Percentiles rank a stretch among this genome's conserved stretches.
These are phyloP conservation scores for Diplodia scrobiculata DNA, from an alignment of 2,329 filamentous ascomycete genomes.

Conservation along the genomic window DNA sequence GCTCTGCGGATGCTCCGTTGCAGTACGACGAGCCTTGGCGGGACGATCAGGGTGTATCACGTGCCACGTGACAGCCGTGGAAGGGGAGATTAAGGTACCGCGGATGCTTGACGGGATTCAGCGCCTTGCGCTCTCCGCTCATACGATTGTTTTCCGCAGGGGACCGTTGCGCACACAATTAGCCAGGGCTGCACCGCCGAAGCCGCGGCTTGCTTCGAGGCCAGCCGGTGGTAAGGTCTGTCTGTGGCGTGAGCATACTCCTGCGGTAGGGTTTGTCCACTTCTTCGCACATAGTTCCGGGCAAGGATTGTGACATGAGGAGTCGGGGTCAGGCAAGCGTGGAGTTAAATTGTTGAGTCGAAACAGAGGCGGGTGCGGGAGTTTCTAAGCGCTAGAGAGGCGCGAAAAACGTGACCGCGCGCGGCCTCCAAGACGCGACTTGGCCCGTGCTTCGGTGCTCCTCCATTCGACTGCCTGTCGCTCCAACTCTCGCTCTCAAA, in stretches of 20 bases:
- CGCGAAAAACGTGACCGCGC: slow-evolving; percentile 21
- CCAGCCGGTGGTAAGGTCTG: neutral
- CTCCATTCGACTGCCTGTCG: neutral
- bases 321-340: neutral
- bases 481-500: neutral
- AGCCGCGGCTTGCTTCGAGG: neutral
- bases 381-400: neutral
- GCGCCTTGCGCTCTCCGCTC: neutral
- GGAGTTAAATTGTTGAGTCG: neutral
- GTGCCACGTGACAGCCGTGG: neutral
- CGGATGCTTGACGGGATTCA: neutral
- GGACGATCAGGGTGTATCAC: neutral
- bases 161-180: neutral
- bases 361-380: neutral
- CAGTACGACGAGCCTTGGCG: neutral
- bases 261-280: neutral
- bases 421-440: neutral
- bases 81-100: neutral
- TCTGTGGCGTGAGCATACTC: neutral
- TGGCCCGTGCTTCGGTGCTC: slow-evolving; percentile 3
- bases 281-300: neutral
- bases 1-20: neutral
- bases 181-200: neutral
- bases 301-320: neutral
- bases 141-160: neutral